These are phyloP conservation scores for Penstemon newberryi DNA, from an alignment of 257 asterid genomes.

Conservation along the genomic window DNA sequence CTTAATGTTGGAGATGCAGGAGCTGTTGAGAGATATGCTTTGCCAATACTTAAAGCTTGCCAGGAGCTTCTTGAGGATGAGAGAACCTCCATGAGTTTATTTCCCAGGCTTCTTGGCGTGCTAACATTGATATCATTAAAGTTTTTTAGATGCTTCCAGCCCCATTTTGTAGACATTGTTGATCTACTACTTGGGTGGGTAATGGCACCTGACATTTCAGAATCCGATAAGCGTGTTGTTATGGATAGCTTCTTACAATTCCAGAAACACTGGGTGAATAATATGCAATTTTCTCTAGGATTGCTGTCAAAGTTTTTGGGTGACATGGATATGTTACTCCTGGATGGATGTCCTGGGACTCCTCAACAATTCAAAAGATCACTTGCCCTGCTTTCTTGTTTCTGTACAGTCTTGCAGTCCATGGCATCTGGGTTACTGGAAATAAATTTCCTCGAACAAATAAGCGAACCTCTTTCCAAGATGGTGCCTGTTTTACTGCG, in stretches of 20 bases:
- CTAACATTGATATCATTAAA: conserved; percentile 80
- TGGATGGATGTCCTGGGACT: conserved; percentile 83
- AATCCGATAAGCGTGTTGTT: conserved; percentile 72
- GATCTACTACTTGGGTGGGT: conserved; percentile 99
- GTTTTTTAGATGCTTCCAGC: conserved; percentile 89
- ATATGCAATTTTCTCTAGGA: conserved; percentile 90
- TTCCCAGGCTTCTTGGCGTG: conserved; percentile 73
- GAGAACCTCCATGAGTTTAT: conserved; percentile 80
- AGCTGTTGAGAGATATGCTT: conserved; percentile 86
- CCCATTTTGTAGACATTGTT: conserved; percentile 91
- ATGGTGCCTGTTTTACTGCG: conserved; percentile 81
- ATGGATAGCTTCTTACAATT: conserved; percentile 97
- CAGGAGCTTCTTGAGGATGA: conserved; percentile 98
- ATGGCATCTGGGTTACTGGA: conserved; percentile 97
- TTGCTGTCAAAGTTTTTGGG: conserved; percentile 91
- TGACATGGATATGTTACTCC: conserved; percentile 89
- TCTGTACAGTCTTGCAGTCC: conserved; percentile 90
- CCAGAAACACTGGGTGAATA: conserved; percentile 97
- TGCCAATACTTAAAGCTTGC: conserved; percentile 93
- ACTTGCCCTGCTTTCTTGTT: conserved; percentile 74
- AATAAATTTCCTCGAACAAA: conserved; percentile 80
- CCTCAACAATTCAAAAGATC: conserved; percentile 85
- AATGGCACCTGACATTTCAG: conserved; percentile 79
- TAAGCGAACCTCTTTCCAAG: conserved; percentile 76
- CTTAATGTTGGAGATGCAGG: conserved; percentile 84